Conservation (phyloP, 2,329 filamentous ascomycete species). For the Dothidotthia symphoricarpi region DNA sequence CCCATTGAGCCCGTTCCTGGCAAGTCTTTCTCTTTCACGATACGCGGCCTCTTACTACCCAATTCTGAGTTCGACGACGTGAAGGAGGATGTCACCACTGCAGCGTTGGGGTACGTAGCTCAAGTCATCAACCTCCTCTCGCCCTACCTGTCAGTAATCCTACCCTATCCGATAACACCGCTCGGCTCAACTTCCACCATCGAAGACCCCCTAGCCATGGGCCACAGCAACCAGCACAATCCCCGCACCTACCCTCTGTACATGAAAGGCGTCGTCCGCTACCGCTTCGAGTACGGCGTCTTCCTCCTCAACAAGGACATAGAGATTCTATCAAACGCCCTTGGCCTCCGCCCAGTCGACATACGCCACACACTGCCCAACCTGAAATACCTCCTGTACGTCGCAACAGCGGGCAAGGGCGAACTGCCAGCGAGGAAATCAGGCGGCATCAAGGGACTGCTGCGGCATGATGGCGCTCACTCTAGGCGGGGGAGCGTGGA, state of each 20-base stretch:
- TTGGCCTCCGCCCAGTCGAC: conserved; percentile 78
- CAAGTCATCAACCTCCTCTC: conserved; percentile 74
- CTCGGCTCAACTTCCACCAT: conserved; percentile 74
- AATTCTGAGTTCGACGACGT: conserved; percentile 75
- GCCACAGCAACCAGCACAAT: conserved; percentile 41
- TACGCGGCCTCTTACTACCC: conserved; percentile 73
- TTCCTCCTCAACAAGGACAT: conserved; percentile 97
- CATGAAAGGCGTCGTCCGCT: conserved; percentile 67
- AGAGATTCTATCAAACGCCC: conserved; percentile 62
- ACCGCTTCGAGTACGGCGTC: conserved; percentile 92
- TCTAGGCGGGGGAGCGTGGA: conserved; percentile 37
- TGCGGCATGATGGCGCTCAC: conserved; percentile 25
- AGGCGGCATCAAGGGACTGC: conserved; percentile 37
- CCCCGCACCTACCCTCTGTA: conserved; percentile 70
- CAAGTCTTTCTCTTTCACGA: conserved; percentile 75
- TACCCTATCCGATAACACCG: conserved; percentile 76
- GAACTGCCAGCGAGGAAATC: conserved; percentile 52
- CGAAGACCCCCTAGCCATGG: conserved; percentile 65
- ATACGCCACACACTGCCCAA: conserved; percentile 91
- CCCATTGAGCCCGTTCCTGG: conserved; percentile 67
- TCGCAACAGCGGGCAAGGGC: conserved; percentile 75
- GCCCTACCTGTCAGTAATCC: conserved; percentile 73
- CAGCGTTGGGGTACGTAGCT: conserved; percentile 77
- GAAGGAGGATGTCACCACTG: conserved; percentile 71
- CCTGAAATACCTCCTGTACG: conserved; percentile 86